Evolutionary conservation across 768 basidiomycete genomes (phyloP), one percentile per base, ranked within the genome.

Genomic region (Clitopilus hobsonii): DNA sequence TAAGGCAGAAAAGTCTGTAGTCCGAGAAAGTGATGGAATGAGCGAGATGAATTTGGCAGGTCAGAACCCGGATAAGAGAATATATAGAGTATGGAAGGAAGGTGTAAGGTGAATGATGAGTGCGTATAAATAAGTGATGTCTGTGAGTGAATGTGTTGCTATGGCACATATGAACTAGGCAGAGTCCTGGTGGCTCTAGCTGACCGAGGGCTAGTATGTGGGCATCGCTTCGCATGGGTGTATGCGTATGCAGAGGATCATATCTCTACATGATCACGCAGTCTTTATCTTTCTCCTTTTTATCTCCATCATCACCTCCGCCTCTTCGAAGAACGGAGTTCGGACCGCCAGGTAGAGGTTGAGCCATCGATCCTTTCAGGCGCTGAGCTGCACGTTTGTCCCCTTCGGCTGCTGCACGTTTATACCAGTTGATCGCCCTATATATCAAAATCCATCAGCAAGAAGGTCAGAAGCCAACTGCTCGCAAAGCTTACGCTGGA

Each of bases 381-480:
- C 97, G 85, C 64, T 95, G 91, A 6, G 80, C 74, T 0, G 97
- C 94, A 56, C 97, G 91, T 68, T 92, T 96, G 72, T 99, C 97
- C 49, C 96, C 95, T 26, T 85, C 82, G 1, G 95, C 93, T 14
- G 94, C 88, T 2, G 97, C 92, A 58, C 83, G 83, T 71, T 92
- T 91, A 77, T 94, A 98, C 79, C 88, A 98, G 13, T 75, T 63
- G 29, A 84, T 72, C 1, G 94, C 87, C 59, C 89, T 91, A 58
- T 28, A 57, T 38, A 25, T 38, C 50, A 25, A 23, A 24, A 50
- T 27, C 49, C 27, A 60, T 51, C 50, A 53, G 53, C 27, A 45
- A 23, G 2, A 3, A 38, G 18, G 36, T 24, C 0, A 29, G 27
- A 22, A 24, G 18, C 28, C 14, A 4, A n/a, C 2, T 23, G 13